A percentile compares a stretch with the other conserved stretches of the same genome.
Evolutionary conservation across 345 rosid genomes (phyloP).

Genomic region (Anastatica hierochuntica): DNA sequence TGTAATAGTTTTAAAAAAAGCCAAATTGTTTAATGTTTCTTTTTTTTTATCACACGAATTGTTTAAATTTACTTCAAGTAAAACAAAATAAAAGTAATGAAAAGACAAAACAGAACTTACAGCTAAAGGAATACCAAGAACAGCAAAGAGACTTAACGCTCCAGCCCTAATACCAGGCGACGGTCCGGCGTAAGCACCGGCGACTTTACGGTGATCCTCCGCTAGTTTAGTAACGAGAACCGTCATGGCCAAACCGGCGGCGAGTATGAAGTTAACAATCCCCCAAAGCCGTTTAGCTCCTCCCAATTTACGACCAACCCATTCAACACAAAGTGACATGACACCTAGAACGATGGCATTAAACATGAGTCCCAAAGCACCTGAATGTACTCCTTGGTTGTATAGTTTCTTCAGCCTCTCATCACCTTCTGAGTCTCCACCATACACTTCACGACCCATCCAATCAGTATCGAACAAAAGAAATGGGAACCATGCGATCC

Average conservation of each 20-base stretch:
- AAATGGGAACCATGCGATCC: conserved; percentile 93
- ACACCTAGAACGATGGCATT: conserved; percentile 60
- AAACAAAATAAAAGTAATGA: not conserved
- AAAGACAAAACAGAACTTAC: conserved; percentile 34
- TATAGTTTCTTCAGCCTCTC: conserved; percentile 26
- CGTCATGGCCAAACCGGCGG: conserved; percentile 39
- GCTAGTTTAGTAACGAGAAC: conserved; percentile 50
- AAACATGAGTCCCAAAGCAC: conserved; percentile 66
- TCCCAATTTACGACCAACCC: conserved; percentile 28
- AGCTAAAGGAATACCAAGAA: conserved; percentile 68
- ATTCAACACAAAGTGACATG: conserved; percentile 42
- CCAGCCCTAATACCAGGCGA: conserved; percentile 31
- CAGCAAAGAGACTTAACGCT: conserved; percentile 48
- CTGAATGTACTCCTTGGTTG: conserved; percentile 51
- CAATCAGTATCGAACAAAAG: conserved; percentile 72
- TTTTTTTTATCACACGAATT: too few relatives aligned
- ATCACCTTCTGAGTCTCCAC: conserved; percentile 37
- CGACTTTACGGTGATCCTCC: conserved; percentile 23
- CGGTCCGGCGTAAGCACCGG: conserved; percentile 18
- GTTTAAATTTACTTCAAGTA: too few relatives aligned
- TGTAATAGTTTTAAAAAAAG: not conserved
- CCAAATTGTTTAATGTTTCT: too few relatives aligned
- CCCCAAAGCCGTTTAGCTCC: conserved; percentile 66
- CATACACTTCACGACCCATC: conserved; percentile 91
- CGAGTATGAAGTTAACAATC: conserved; percentile 47